These are phyloP conservation scores for Lyophyllum atratum DNA, from an alignment of 768 basidiomycete genomes.

Conservation along the genomic window DNA sequence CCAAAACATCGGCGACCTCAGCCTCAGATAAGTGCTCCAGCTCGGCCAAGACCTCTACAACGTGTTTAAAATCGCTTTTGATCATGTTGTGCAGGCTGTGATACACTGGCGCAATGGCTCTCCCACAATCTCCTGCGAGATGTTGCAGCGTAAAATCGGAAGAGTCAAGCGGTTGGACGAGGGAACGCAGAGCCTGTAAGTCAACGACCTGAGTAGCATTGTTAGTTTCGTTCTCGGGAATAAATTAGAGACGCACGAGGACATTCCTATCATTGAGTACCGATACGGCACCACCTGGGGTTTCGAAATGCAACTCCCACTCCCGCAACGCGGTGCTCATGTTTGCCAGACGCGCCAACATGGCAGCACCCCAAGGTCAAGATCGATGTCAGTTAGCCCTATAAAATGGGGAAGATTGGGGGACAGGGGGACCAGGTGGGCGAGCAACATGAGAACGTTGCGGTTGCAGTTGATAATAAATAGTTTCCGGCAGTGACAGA, in stretches of 20 bases:
- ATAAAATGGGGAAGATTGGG: not conserved
- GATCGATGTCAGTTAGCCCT: not conserved
- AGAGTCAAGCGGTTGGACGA: conserved; percentile 17
- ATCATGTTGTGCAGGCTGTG: conserved; percentile 34
- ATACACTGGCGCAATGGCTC: conserved; percentile 34
- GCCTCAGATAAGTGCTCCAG: conserved; percentile 32
- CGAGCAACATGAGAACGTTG: not conserved
- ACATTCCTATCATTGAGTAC: conserved; percentile 22
- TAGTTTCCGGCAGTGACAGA: not conserved
- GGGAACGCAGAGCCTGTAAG: conserved; percentile 24
- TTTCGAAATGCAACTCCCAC: conserved; percentile 26
- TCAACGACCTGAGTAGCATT: conserved; percentile 25
- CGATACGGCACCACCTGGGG: conserved; percentile 9
- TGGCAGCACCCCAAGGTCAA: not conserved
- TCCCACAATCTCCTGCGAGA: conserved; percentile 28
- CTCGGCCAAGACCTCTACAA: conserved; percentile 43
- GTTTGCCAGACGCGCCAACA: conserved; percentile 26
- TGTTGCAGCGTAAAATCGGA: conserved; percentile 29
- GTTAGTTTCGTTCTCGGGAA: not conserved
- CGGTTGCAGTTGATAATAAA: not conserved
- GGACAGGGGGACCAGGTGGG: not conserved
- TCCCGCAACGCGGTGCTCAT: conserved; percentile 17
- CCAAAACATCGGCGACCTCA: not conserved
- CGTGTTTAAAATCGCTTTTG: conserved; percentile 39
- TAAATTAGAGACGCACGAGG: conserved; percentile 19